Base-by-base conservation (phyloP, 2,329 filamentous ascomycete genomes). In the Colletotrichum tropicicola region DNA sequence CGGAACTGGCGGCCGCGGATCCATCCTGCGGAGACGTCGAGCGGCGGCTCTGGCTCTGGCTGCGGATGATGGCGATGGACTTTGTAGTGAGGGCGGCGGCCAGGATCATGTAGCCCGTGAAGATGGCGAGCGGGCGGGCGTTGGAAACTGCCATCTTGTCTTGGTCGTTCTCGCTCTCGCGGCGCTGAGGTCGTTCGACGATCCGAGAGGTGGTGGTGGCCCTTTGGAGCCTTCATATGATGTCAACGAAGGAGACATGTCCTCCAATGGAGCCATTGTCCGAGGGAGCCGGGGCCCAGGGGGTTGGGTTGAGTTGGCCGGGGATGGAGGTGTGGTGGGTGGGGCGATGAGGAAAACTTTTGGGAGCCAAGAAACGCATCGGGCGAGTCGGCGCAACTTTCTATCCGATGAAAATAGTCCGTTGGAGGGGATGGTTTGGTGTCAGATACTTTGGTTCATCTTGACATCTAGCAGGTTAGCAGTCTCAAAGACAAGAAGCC, bases 41-140 rank as follows among this genome's bases (percentile, higher is more conserved):
- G 39, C 39, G 19, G 23, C 23, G 35, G 21, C 35, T 44, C 12
- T 12, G 54, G 39, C 39, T 43, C 39, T 41, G 58, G 27, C 25
- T 27, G 39, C 52, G 56, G 48, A 70, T 66, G 49, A 69, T 67
- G 32, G 28, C 12, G 48, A 71, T 57, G 58, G 66, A 68, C 6
- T 43, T 61, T 1, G 48, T 39, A 10, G 69, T 71, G 23, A 73
- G 60, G 2, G 52, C 51, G 2, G 63, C 59, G 25, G 68, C 68
- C 21, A 67, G 56, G 23, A 65, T 21, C 41, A 73, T 63, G 67
- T 72, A 72, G 7, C 66, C 66, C 6, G 68, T 55, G 37, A 72
- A 62, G 25, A 72, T 69, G 61, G 68, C 66, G 28, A 70, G 63
- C 12, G 70, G 68, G 5, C 69, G 63, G 15, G 54, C 49, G 55